Conservation (phyloP, 140 eudicot species). For the Flaveria floridana region DNA sequence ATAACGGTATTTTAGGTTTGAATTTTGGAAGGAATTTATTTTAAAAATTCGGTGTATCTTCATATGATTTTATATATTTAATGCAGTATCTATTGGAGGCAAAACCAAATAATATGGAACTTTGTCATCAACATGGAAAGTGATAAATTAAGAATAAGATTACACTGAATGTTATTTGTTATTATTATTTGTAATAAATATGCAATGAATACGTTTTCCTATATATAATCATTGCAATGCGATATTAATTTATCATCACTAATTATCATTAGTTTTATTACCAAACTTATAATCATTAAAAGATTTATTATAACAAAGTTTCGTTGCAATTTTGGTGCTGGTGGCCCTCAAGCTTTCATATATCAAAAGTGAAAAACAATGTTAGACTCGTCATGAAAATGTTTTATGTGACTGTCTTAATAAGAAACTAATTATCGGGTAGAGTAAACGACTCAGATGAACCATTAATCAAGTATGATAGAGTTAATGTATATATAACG, state of each 20-base stretch:
- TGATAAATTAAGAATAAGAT: background rate
- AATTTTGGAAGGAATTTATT: background rate
- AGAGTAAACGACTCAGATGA: too few species aligned
- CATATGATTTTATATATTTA: background rate
- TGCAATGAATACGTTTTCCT: background rate
- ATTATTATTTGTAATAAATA: background rate
- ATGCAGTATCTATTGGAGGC: background rate
- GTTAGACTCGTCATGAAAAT: background rate
- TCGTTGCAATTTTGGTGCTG: background rate
- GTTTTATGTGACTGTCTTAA: background rate
- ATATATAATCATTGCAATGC: background rate
- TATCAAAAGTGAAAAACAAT: background rate
- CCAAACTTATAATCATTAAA: background rate
- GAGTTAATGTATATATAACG: background rate
- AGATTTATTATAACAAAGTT: background rate
- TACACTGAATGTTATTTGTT: background rate
- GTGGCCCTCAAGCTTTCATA: background rate
- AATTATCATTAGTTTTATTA: background rate
- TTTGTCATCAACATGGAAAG: conserved; percentile 1
- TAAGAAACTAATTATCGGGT: background rate
- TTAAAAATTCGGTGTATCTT: background rate
- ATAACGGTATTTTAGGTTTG: conserved; percentile 14
- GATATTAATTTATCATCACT: too few species aligned
- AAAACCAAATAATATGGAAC: background rate
- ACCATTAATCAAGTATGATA: background rate